These are phyloP conservation scores for Candida verbasci DNA, from an alignment of 805 yeast species.

Conservation along the genomic window DNA sequence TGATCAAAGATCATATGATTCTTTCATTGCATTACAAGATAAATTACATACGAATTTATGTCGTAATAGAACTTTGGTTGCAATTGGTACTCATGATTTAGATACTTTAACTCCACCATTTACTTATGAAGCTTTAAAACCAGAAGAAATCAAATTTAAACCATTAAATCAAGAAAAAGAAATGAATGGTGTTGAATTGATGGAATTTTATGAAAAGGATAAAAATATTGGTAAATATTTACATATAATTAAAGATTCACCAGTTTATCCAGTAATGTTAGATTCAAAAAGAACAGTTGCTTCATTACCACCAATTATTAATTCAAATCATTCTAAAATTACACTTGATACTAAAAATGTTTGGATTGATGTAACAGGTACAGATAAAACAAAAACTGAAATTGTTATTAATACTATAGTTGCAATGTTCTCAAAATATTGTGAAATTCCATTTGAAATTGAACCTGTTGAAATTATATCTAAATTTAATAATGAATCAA, in stretches of 20 bases:
- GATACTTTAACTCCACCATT: constrained; percentile 79
- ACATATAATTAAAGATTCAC: constrained; percentile 82
- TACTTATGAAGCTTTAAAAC: constrained; percentile 80
- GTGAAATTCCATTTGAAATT: constrained; percentile 72
- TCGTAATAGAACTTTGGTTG: constrained; percentile 95
- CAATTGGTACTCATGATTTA: constrained; percentile 96
- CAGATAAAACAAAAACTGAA: constrained; percentile 91
- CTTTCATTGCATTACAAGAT: constrained; percentile 94
- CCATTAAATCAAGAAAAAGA: constrained; percentile 70
- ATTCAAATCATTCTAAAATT: constrained; percentile 87
- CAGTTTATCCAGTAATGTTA: constrained; percentile 85
- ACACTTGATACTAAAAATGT: constrained; percentile 80
- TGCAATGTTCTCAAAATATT: constrained; percentile 93
- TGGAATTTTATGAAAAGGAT: constrained; percentile 89
- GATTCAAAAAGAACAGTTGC: constrained; percentile 75
- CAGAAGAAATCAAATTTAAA: constrained; percentile 66
- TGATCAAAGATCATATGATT: constrained; percentile 81
- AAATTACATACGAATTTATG: constrained; percentile 92
- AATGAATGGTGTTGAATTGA: constrained; percentile 71
- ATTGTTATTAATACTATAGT: constrained; percentile 88
- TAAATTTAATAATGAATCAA: constrained; percentile 70
- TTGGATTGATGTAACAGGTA: constrained; percentile 91
- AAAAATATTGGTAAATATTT: constrained; percentile 85
- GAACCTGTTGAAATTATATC: constrained; percentile 89
- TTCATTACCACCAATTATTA: constrained; percentile 96